Evolutionary conservation across 345 rosid species (phyloP).

Genomic region (Capsella bursapastoris): DNA sequence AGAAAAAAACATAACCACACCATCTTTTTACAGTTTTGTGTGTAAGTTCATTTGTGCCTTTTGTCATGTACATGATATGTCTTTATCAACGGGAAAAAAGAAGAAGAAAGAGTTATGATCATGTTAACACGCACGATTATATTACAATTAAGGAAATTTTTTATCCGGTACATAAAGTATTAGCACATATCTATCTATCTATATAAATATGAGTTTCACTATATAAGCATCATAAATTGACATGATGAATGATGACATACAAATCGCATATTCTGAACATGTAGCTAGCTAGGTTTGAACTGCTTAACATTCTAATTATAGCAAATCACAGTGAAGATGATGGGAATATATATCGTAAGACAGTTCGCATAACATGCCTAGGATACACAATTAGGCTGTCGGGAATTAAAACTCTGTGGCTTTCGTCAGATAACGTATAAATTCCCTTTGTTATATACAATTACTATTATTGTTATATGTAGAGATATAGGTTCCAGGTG

Average conservation of each 20-base stretch:
- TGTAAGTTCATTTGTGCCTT: slow-evolving; percentile 16
- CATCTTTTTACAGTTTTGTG: slow-evolving; percentile 4
- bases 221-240: not conserved
- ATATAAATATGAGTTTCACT: not conserved
- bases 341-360: slow-evolving; percentile 29
- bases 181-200: not conserved
- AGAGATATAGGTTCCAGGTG: slow-evolving; percentile 35
- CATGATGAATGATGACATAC: not conserved
- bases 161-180: slow-evolving; percentile 3
- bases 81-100: not conserved
- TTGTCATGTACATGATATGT: slow-evolving; percentile 11
- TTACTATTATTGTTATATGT: slow-evolving; percentile 17
- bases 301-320: not conserved
- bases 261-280: slow-evolving; percentile 13
- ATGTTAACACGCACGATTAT: slow-evolving; percentile 8
- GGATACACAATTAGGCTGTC: slow-evolving; percentile 25
- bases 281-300: no score
- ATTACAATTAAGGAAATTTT: not conserved
- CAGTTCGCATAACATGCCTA: slow-evolving; percentile 22
- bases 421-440: slow-evolving; percentile 12
- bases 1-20: slow-evolving; percentile 10
- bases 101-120: not conserved
- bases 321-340: slow-evolving; percentile 17
- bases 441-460: slow-evolving; percentile 22
- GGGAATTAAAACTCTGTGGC: slow-evolving; percentile 32